phyloP scores from a whole-genome alignment of 768 basidiomycete genomes.

The Amanita pallidorosea region DNA sequence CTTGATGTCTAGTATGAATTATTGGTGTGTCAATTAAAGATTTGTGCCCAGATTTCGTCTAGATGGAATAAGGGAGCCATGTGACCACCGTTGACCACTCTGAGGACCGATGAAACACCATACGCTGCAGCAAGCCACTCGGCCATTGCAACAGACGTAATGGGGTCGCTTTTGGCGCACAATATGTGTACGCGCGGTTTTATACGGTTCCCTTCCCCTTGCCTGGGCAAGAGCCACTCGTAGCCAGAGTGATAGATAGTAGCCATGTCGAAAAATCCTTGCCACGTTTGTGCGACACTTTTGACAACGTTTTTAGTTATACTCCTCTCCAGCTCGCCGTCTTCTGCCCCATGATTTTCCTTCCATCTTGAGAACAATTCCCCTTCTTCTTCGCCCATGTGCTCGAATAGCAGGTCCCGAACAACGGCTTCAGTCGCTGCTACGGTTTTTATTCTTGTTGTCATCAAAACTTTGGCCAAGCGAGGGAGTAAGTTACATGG shows the following conservation, averaged over 20 bases:
- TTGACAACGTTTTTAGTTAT: constrained; percentile 30
- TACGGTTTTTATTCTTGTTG: constrained; percentile 23
- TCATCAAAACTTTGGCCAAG: constrained; percentile 21
- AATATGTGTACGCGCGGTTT: constrained; percentile 35
- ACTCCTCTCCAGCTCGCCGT: constrained; percentile 30
- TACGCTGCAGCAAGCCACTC: constrained; percentile 32
- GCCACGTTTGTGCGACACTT: constrained; percentile 41
- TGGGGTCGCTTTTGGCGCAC: constrained; percentile 29
- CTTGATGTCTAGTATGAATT: neutral
- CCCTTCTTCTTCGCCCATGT: constrained; percentile 26
- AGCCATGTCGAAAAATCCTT: constrained; percentile 35
- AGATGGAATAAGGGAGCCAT: constrained; percentile 32
- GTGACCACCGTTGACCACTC: constrained; percentile 37
- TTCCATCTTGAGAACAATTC: constrained; percentile 31
- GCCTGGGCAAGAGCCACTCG: constrained; percentile 30
- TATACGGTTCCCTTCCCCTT: constrained; percentile 32
- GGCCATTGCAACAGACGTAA: constrained; percentile 31
- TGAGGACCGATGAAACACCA: constrained; percentile 32
- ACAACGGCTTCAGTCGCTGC: constrained; percentile 32
- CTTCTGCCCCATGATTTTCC: constrained; percentile 24
- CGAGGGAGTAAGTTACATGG: constrained; percentile 28
- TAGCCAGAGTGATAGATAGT: constrained; percentile 38
- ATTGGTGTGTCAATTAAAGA: constrained; percentile 13
- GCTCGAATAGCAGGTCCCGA: constrained; percentile 23
- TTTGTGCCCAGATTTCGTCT: constrained; percentile 33